Evolutionary conservation across 768 basidiomycete genomes (phyloP), one percentile per base, ranked within the genome.

Genomic region (Kwoniella newhampshirensis): DNA sequence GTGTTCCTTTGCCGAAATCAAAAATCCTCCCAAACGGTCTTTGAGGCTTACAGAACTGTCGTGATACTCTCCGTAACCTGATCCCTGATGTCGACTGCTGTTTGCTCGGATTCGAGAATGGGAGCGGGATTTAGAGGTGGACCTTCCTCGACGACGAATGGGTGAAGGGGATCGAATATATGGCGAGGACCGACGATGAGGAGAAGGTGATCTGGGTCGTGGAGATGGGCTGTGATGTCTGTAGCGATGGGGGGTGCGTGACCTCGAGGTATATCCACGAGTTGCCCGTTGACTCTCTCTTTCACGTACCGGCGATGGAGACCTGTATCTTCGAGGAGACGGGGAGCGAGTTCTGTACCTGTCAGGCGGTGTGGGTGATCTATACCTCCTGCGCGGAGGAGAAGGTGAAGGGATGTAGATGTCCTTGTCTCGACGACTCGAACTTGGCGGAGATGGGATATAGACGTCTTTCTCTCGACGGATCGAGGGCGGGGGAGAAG

Each of bases 251-350:
- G 60, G 54, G n/a, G 55, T 41, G 27, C 42, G 39, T 21, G 45
- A 58, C 25, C 60, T 44, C 26, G 56, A 61, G 23, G 18, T 37
- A 51, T 54, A 61, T 12, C 53, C 28, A 32, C 12, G 30, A 17
- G 6, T 8, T 36, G 35, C 13, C 26, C 17, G 26, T 20, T 28
- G 20, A 42, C 20, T 40, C 18, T n/a, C 32, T 41, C 45, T 39
- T 20, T 42, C 15, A 51, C 39, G 26, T 17, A 39, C n/a, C 25
- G 48, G 35, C 12, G 45, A 21, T 27, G 27, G 21, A 17, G 55
- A 45, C 41, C 44, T 27, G 42, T 11, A 20, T 27, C 36, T 40
- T 15, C 51, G 25, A 13, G 36, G 21, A 13, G 32, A 13, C 13
- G 4, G 18, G 23, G 36, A 27, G 23, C 5, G 11, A 32, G 49